phyloP scores from a whole-genome alignment of 169 alveolate genomes.

The Plasmodium coatneyi region DNA sequence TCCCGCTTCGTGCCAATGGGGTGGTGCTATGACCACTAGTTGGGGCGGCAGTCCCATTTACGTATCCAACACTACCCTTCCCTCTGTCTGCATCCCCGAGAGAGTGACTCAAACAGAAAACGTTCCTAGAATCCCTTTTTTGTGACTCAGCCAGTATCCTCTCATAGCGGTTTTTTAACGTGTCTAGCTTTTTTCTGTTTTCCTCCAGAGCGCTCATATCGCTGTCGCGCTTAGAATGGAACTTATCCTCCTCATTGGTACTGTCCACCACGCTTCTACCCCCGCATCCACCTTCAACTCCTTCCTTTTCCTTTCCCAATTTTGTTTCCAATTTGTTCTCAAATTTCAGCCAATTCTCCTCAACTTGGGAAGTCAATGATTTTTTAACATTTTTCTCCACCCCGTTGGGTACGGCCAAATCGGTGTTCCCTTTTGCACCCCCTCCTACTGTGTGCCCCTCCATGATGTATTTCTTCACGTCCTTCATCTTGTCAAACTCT shows the following conservation, averaged over 20 bases:
- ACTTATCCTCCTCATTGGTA: neutral
- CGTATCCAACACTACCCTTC: neutral
- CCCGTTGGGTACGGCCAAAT: neutral
- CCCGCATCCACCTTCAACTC: neutral
- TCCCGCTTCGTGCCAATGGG: neutral
- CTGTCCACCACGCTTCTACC: neutral
- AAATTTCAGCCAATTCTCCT: slow-evolving; percentile 63
- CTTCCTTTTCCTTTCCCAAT: neutral
- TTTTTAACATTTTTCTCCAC: neutral
- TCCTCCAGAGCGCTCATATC: slow-evolving; percentile 66
- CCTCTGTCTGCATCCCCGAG: neutral
- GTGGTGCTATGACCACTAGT: neutral
- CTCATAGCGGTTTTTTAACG: slow-evolving; percentile 50
- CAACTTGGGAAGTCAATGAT: slow-evolving; percentile 30
- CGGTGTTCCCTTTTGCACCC: neutral
- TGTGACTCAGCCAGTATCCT: slow-evolving; percentile 24
- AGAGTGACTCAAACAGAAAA: neutral
- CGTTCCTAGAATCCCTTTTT: slow-evolving; percentile 6
- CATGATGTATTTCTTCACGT: slow-evolving; percentile 3
- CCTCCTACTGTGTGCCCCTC: neutral
- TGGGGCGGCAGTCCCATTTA: neutral
- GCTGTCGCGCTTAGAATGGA: neutral
- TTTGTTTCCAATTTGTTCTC: slow-evolving; percentile 65
- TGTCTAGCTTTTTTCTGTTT: slow-evolving; percentile 39
- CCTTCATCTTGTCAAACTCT: slow-evolving; percentile 45